Evolutionary conservation across 2,329 filamentous ascomycete genomes (phyloP), one percentile per base, ranked within the genome.

Genomic region (Fusarium virguliforme): DNA sequence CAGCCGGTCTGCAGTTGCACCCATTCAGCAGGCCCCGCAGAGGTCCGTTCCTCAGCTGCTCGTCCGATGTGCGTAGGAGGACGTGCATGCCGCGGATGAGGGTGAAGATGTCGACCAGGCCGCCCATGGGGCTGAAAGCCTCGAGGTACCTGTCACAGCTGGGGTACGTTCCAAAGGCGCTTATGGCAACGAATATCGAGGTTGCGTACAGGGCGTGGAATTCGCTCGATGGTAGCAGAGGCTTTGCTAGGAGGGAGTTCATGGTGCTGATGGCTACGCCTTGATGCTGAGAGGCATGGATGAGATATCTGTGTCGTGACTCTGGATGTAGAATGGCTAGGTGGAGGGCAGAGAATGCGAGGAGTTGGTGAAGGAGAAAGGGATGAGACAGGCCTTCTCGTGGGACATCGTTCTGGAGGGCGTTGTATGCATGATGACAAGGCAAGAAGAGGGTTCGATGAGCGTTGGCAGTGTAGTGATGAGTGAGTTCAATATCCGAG

Each of bases 191-290:
- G 9, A 67, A 69, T 38, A 69, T 59, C 2, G 67, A 69, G 26
- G 55, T 69, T n/a, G 64, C 64, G 6, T 67, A 69, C 10, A 69
- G 26, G 6, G 67, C 67, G 13, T 69, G 67, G 9, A 53, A 64
- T 6, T 48, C 55, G 8, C 8, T 32, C 4, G 56, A 15, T 2
- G 46, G 22, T 3, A 50, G 9, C 4, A 50, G 9, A 3, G 51
- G 18, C 4, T 40, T 51, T 6, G 43, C 46, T 1, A 69, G 28
- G 3, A 63, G 37, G 1, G 56, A 41, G 15, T 58, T 66, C 40
- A 67, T 64, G 26, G 51, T 59, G 7, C 37, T 55, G 34, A 69
- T 62, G 10, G 67, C 64, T 8, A 51, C 56, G 8, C 41, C 51
- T 30, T 69, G 67, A 32, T 69, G 67, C 10, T 67, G 67, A 0